Evolutionary conservation across 306 rosid genomes (phyloP).

Genomic region (Prunus salicina): DNA sequence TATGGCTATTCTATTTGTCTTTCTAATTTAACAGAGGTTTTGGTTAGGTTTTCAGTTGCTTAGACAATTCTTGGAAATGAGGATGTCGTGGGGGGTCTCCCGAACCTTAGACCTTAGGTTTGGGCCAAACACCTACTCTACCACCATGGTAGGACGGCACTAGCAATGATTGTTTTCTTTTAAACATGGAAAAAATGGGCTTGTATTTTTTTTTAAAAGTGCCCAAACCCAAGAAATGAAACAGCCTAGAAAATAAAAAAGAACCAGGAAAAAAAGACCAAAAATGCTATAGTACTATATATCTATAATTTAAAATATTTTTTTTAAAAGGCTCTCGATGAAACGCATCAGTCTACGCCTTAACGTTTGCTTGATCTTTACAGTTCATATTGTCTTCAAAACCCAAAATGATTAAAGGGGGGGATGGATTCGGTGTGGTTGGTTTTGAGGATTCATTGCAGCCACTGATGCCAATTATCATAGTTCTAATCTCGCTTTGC

Average conservation of each 20-base stretch:
- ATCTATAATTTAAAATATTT: no score
- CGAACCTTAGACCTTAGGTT: no score
- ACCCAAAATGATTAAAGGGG: neutral
- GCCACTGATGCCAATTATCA: neutral
- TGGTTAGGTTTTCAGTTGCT: neutral
- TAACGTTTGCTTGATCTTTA: neutral
- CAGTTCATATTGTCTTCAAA: neutral
- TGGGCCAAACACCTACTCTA: no score
- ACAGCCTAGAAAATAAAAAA: no score
- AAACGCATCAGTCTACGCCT: neutral
- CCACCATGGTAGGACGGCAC: no score
- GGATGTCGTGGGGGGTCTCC: neutral
- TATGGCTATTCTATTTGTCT: constrained; percentile 58
- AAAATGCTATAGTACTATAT: no score
- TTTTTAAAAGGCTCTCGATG: no score
- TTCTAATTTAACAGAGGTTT: neutral
- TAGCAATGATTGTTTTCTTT: no score
- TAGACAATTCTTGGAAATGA: neutral
- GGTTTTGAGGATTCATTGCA: neutral
- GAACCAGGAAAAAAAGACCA: no score
- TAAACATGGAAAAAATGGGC: no score
- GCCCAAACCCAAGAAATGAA: no score
- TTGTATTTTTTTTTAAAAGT: no score
- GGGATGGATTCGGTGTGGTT: neutral
- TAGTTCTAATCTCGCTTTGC: neutral